Evolutionary conservation across 768 basidiomycete species (phyloP), one percentile per base, ranked within the genome.

Genomic region (Pseudohyphozyma bogoriensis): DNA sequence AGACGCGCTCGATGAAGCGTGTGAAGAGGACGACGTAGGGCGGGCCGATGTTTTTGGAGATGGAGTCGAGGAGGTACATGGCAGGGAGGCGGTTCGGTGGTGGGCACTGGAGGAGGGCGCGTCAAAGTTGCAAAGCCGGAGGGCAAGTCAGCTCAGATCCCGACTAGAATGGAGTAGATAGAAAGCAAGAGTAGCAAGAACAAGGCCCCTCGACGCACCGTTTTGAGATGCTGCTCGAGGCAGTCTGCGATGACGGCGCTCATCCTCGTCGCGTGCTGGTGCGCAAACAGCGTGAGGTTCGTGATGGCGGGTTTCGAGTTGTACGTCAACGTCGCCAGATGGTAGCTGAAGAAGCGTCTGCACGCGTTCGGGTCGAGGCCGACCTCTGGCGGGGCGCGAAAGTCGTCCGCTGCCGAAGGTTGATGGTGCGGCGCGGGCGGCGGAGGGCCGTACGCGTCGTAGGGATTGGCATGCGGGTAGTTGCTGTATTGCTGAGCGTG

Each of bases 241-340:
- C 86, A 87, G 65, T 87, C 82, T 2, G 83, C 83, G 29, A 92
- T 86, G 63, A 88, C 82, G 55, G 84, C 82, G 56, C 85, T 82
- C 76, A 83, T 88, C 45, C 85, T 81, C 3, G 66, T 28, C 40
- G 81, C 75, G 72, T 86, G 85, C 57, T 93, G 87, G 76, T 89
- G 86, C 55, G 95, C 93, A 67, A 87, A 81, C 80, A 91, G 84
- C 36, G 95, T 96, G 20, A 99, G 76, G 62, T 81, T 81, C 76
- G 95, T 89, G 66, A 99, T 99, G 63, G 95, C 83, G 13, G 89
- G 86, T 70, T 91, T 85, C 67, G 91, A 93, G 76, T 97, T 99
- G 79, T 91, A 84, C 54, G 84, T 88, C 64, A 99, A 84, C 65
- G 85, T 82, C 69, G 81, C 77, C 56, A 95, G 83, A 63, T 86